Conservation (phyloP, 2,329 filamentous ascomycete genomes). For the Coniosporium tulheliwenetii region DNA sequence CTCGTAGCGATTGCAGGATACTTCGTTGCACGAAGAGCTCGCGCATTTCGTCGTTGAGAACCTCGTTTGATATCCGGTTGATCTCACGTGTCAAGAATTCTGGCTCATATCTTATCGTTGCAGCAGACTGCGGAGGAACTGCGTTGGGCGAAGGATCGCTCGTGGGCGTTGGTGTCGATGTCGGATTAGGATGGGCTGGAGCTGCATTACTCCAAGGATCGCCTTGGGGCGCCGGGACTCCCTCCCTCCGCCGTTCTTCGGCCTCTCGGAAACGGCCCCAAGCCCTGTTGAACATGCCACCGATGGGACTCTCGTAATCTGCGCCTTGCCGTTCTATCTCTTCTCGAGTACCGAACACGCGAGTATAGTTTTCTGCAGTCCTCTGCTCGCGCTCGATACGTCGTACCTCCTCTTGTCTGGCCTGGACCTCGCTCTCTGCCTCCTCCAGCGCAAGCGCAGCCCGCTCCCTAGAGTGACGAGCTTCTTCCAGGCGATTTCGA, state of each 20-base stretch:
- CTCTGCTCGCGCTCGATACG: constrained; percentile 18
- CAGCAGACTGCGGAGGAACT: too few relatives aligned
- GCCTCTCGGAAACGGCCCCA: constrained; percentile 26
- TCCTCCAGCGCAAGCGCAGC: constrained; percentile 10
- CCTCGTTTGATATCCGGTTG: too few relatives aligned
- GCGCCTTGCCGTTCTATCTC: constrained; percentile 28
- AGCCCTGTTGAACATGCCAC: constrained; percentile 29
- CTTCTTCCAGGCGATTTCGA: constrained; percentile 15
- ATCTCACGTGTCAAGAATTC: constrained; percentile 12
- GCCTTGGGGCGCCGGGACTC: constrained; percentile 13
- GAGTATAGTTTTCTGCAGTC: constrained; percentile 19
- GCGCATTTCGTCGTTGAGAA: too few relatives aligned
- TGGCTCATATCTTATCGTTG: too few relatives aligned
- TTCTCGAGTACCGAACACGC: constrained; percentile 30
- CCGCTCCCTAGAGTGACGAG: constrained; percentile 3
- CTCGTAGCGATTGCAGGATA: not conserved
- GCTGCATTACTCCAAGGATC: not conserved
- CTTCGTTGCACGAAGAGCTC: constrained; percentile 5
- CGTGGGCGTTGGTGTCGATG: constrained; percentile 2
- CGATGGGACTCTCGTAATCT: constrained; percentile 31
- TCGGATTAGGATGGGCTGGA: not conserved
- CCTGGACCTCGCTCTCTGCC: constrained; percentile 15
- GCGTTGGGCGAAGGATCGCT: not conserved
- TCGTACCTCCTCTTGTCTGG: constrained; percentile 13
- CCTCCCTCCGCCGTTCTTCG: constrained; percentile 20